Evolutionary conservation across 768 basidiomycete genomes (phyloP).

Genomic region (Cantharellus cinnabarinus): DNA sequence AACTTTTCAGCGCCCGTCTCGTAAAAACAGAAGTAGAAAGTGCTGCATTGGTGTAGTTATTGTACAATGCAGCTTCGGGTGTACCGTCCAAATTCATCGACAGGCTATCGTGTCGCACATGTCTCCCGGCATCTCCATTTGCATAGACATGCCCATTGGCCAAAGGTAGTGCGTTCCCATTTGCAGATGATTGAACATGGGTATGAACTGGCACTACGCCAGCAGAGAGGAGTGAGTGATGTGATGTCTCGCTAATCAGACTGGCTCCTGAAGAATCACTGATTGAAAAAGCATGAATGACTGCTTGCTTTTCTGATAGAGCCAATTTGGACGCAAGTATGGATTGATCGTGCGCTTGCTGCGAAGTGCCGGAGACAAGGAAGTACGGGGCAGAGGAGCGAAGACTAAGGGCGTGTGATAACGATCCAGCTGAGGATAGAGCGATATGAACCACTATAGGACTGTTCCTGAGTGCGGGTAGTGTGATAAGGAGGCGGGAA

Average conservation of each 20-base stretch:
- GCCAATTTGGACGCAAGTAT: slow-evolving; percentile 71
- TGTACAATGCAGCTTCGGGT: background rate
- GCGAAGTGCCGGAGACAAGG: slow-evolving; percentile 51
- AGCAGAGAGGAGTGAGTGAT: background rate
- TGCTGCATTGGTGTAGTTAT: background rate
- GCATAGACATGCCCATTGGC: slow-evolving; percentile 8
- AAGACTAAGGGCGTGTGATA: slow-evolving; percentile 56
- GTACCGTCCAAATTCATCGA: background rate
- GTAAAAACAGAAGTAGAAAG: background rate
- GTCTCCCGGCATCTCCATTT: slow-evolving; percentile 19
- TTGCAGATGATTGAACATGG: background rate
- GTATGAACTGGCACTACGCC: background rate
- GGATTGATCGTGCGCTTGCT: slow-evolving; percentile 80
- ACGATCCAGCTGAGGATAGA: slow-evolving; percentile 20
- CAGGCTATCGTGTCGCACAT: background rate
- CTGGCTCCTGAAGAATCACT: slow-evolving; percentile 7
- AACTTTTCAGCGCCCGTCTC: background rate
- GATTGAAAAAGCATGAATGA: slow-evolving; percentile 60
- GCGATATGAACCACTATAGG: slow-evolving; percentile 59
- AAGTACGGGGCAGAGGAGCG: slow-evolving; percentile 66
- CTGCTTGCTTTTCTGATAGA: slow-evolving; percentile 41
- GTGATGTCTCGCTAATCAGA: slow-evolving; percentile 1
- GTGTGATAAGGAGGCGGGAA: slow-evolving; percentile 42
- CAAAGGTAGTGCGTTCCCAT: background rate
- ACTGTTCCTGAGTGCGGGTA: slow-evolving; percentile 41